Evolutionary conservation across 1,284 basidiomycete species (phyloP).

Genomic region (Earliella scabrosa): DNA sequence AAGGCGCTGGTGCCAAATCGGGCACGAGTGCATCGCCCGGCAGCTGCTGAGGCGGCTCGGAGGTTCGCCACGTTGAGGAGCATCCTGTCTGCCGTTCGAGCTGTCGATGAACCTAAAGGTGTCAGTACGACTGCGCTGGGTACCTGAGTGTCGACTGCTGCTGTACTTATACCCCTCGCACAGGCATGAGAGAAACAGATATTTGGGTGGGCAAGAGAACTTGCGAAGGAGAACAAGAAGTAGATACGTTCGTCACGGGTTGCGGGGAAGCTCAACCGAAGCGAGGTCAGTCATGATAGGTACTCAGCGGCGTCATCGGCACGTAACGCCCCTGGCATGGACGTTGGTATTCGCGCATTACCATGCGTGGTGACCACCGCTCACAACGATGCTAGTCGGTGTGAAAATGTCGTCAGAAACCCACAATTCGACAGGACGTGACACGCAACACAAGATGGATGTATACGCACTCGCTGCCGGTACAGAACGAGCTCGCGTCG

Average conservation of each 20-base stretch:
- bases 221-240: background rate
- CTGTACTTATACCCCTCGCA: background rate
- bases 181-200: background rate
- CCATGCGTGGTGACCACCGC: conserved; percentile 72
- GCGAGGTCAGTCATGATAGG: no score
- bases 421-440: background rate
- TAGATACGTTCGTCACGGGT: background rate
- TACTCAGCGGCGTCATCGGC: no score
- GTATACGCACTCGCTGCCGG: conserved; percentile 74
- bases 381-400: conserved; percentile 61
- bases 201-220: background rate
- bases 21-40: background rate
- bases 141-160: background rate
- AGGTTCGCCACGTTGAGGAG: background rate
- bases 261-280: no score
- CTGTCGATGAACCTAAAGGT: background rate
- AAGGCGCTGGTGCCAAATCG: conserved; percentile 2
- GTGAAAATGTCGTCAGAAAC: background rate
- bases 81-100: no score
- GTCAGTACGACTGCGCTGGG: background rate
- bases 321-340: no score
- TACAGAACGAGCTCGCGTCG: conserved; percentile 76
- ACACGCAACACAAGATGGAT: no score
- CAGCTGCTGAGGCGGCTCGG: background rate
- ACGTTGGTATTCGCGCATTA: no score